Base-by-base conservation (phyloP, 192 early-diverging fungal species). In the Backusella liffmaniae region DNA sequence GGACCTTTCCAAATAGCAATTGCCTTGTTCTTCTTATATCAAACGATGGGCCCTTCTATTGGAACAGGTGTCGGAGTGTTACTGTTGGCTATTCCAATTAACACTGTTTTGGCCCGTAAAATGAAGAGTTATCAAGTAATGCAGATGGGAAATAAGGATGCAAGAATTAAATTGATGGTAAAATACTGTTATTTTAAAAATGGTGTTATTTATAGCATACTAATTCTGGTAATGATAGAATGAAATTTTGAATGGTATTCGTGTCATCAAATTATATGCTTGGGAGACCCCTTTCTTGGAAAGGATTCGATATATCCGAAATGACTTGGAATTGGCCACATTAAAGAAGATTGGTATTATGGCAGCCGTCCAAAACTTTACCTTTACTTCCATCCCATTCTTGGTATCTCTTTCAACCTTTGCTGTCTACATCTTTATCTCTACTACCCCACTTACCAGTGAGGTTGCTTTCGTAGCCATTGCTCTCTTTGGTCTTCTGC, bases 211-310 rank as follows among this genome's bases (percentile, higher is more conserved):
- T 62, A 0, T 62, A 49, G 15, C 18, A 21, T 49, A 49, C 18
- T 49, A 5, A 49, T 49, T 49, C 18, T 49, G 46, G 46, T 49
- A 49, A 49, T n/a, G 5, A 10, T 62, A 62, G 56, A 89, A 97
- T 80, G 97, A 98, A 85, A 78, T 94, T 9, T 76, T 98, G 77
- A 93, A 92, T 69, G 97, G 95, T 42, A 96, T 97, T 74, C 94
- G 93, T 76, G 94, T 99, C 18, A 97, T 99, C 86, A 99, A 97
- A 80, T 85, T 99, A 32, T 99, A 97, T 78, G 96, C 97, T 30
- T 98, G 95, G 95, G 96, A 96, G 79, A 81, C 80, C 0, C 86
- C 92, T 30, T 97, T 97, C 73, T 79, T 93, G 67, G 83, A 94
- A 77, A 90, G 86, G 62, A 84, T 92, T 66, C 68, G 70, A 30